Evolutionary conservation across 163 green algal species (phyloP), one percentile per base, ranked within the genome.

Genomic region (Scenedesmus sp.): DNA sequence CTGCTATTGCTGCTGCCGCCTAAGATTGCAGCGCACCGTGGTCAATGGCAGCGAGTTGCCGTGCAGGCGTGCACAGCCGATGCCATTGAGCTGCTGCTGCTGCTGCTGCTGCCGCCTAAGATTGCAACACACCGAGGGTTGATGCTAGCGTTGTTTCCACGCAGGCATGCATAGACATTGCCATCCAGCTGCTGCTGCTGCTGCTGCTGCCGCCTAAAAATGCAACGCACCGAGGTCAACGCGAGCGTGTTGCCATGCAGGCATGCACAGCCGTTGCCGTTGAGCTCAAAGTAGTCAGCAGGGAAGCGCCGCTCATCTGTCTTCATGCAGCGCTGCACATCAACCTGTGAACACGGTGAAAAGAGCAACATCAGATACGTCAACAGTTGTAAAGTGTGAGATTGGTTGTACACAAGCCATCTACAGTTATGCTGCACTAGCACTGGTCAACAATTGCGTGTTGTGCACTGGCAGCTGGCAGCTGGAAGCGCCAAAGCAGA

Each of bases 281-380:
- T 60, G 18, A 92, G 66, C 1, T 92, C 88, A 88, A 92, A 92
- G 34, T 88, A 92, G 59, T 92, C 81, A 55, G 20, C 55, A 10
- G 52, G 20, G 56, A 79, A 92, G 6, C 34, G 62, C 2, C 82
- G 81, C 54, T 92, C 62, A 55, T 88, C 88, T 62, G 85, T 56
- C 54, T 89, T 92, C 26, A 89, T 89, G 62, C 88, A 88, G n/a
- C 81, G 66, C 52, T 74, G 66, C 55, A 92, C 26, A 15, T 92
- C 88, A 84, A 92, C 77, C 88, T 92, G 81, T 0, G 57, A 10
- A 62, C 7, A 54, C 13, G 9, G 46, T 85, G 13, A 85, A 56
- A 18, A 88, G n/a, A 9, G 18, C 82, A 88, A 84, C 74, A 59
- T 26, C 59, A 6, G 26, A 79, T 52, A 7, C 18, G 23, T 23